phyloP scores from a whole-genome alignment of 768 basidiomycete genomes.

The Hericium erinaceus region DNA sequence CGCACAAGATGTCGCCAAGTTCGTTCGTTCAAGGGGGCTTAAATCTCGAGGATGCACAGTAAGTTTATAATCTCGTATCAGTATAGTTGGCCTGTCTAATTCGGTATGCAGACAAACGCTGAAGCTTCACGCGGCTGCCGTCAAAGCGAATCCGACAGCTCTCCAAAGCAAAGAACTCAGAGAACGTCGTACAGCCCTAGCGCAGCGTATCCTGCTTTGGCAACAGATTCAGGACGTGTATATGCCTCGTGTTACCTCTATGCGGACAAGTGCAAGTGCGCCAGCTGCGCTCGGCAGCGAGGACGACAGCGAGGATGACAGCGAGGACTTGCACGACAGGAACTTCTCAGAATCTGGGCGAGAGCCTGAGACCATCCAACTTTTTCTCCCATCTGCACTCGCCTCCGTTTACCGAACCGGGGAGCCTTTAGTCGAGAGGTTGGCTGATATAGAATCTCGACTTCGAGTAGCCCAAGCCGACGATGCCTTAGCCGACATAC shows the following conservation, averaged over 20 bases:
- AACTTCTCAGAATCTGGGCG: too few species aligned
- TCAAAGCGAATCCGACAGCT: not conserved
- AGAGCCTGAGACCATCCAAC: not conserved
- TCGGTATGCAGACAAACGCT: not conserved
- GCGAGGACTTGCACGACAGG: not conserved
- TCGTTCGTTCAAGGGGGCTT: constrained; percentile 14
- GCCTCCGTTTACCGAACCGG: not conserved
- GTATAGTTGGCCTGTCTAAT: not conserved
- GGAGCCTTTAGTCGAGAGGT: not conserved
- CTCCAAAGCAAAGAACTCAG: not conserved
- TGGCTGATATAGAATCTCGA: constrained; percentile 1
- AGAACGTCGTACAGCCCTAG: constrained; percentile 4
- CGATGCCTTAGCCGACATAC: constrained; percentile 7
- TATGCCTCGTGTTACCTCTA: constrained; percentile 5
- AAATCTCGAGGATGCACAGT: constrained; percentile 20
- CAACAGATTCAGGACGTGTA: constrained; percentile 8
- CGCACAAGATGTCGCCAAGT: constrained; percentile 11
- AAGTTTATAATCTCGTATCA: not conserved
- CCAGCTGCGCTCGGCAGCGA: not conserved
- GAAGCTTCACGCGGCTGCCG: not conserved
- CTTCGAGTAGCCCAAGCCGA: constrained; percentile 9
- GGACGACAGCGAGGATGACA: not conserved
- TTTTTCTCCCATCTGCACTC: constrained; percentile 8
- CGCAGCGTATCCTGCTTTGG: constrained; percentile 8
- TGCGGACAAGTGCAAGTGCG: not conserved